phyloP scores from a whole-genome alignment of 768 basidiomycete species.

The Leccinum incarnatum region DNA sequence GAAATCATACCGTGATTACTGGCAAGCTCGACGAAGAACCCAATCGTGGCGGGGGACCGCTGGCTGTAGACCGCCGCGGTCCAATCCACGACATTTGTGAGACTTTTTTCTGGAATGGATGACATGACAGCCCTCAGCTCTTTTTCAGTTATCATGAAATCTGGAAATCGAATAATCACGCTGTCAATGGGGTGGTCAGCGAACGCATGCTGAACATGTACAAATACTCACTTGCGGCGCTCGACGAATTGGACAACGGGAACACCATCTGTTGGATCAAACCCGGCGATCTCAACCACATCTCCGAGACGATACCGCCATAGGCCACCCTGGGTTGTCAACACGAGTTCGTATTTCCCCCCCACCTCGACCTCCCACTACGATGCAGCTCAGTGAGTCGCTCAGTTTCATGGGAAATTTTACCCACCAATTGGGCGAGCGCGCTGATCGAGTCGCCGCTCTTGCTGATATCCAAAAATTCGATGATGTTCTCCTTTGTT shows the following conservation, averaged over 20 bases:
- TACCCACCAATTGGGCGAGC: slow-evolving; percentile 5
- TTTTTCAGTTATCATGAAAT: slow-evolving; percentile 12
- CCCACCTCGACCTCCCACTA: slow-evolving; percentile 20
- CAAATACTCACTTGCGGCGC: slow-evolving; percentile 11
- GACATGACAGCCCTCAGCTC: slow-evolving; percentile 10
- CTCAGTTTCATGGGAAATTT: not conserved
- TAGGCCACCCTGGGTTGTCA: slow-evolving; percentile 18
- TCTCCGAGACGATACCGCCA: slow-evolving; percentile 25
- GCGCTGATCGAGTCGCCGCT: not conserved
- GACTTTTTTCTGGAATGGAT: not conserved
- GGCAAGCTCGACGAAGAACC: slow-evolving; percentile 18
- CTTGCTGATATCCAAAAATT: slow-evolving; percentile 15
- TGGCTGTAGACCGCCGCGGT: slow-evolving; percentile 12
- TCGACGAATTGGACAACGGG: slow-evolving; percentile 19
- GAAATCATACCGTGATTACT: not conserved
- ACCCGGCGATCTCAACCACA: slow-evolving; percentile 20
- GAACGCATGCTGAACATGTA: too few relatives aligned
- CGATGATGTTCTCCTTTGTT: not conserved
- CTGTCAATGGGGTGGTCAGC: not conserved
- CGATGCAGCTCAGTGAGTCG: not conserved
- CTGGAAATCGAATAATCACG: slow-evolving; percentile 6
- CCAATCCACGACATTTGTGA: slow-evolving; percentile 12
- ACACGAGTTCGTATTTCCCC: slow-evolving; percentile 17
- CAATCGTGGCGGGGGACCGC: slow-evolving; percentile 5
- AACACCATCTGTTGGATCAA: slow-evolving; percentile 15